Percentiles rank a stretch among this genome's conserved stretches.
Conservation (phyloP, 805 yeast species). For the Ascoidea rubescens region DNA sequence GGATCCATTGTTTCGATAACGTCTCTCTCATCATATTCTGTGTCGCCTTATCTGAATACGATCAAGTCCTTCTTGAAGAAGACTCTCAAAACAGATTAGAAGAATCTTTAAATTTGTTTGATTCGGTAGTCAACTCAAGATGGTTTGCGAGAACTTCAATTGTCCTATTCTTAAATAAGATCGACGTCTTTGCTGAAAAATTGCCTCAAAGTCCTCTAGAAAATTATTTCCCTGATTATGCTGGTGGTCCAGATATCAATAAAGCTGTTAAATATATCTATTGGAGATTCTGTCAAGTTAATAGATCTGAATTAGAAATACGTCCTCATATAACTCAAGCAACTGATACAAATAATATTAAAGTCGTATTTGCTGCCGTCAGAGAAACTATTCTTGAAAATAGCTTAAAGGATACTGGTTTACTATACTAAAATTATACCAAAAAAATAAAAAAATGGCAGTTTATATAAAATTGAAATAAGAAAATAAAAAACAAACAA, state of each 20-base stretch:
- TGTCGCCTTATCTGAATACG: slow-evolving; percentile 84
- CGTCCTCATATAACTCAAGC: slow-evolving; percentile 93
- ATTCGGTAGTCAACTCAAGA: slow-evolving; percentile 80
- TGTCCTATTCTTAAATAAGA: slow-evolving; percentile 76
- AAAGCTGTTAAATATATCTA: slow-evolving; percentile 86
- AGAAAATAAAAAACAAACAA: too few species aligned
- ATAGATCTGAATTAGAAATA: slow-evolving; percentile 66
- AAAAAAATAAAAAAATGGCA: too few species aligned
- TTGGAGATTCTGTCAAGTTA: slow-evolving; percentile 80
- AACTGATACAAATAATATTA: slow-evolving; percentile 81
- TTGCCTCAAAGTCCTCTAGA: slow-evolving; percentile 70
- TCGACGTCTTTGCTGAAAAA: slow-evolving; percentile 82
- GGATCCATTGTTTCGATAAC: slow-evolving; percentile 95
- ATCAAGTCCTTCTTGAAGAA: slow-evolving; percentile 72
- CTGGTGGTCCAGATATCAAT: slow-evolving; percentile 78
- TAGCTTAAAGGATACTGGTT: slow-evolving; percentile 62
- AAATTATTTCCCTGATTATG: slow-evolving; percentile 77
- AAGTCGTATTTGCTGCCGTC: slow-evolving; percentile 74
- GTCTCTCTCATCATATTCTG: slow-evolving; percentile 84
- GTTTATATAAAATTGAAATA: too few species aligned
- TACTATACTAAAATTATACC: slow-evolving; percentile 23
- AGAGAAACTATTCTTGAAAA: slow-evolving; percentile 71
- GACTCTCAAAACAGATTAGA: slow-evolving; percentile 62
- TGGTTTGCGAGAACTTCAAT: slow-evolving; percentile 87
- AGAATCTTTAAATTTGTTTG: slow-evolving; percentile 74